Base-by-base conservation (phyloP, 805 yeast species). In the Lachancea dasiensis region DNA sequence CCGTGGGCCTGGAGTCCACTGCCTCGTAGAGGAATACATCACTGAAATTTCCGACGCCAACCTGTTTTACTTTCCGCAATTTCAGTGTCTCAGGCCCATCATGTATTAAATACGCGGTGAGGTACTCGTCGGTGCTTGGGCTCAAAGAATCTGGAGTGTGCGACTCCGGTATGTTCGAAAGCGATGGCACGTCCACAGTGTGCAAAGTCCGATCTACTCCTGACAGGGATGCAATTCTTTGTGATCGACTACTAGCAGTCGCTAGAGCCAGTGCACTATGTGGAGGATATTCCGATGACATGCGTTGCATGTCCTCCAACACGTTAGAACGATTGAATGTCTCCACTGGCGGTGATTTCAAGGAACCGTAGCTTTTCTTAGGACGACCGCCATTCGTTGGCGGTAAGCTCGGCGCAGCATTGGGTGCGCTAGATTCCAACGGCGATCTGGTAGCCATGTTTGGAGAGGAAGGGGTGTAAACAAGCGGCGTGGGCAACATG, bases 21-120 rank as follows among this genome's bases (percentile, higher is more conserved):
- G 61, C 49, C 27, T 58, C 57, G 5, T 74, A 81, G 11, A 73
- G 50, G 13, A 73, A 68, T 8, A 83, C 92, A 6, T 68, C 69
- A 55, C 86, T 79, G 56, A 82, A 83, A 20, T 78, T 72, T 0
- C 94, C 94, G 15, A 64, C 49, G 1, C 94, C 94, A 4, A 83
- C 64, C 29, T 70, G 65, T 31, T 56, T 60, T 0, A 61, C 36
- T 38, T 61, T 61, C 18, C 48, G 50, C 72, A 73, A 69, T 17
- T 41, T 34, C 17, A 50, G 17, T 1, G 46, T 37, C 5, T 39
- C 31, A 6, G 50, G 41, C 8, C 49, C 20, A 31, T 49, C 34
- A 11, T 39, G 33, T 7, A 54, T 16, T 11, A 40, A 20, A 34
- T 38, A 58, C 2, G 58, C 60, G 5, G 42, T 38, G 11, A 56